Percentiles rank a stretch among this genome's conserved stretches.
phyloP scores from a whole-genome alignment of 2,329 filamentous ascomycete genomes.

The Epichloe hybrida region DNA sequence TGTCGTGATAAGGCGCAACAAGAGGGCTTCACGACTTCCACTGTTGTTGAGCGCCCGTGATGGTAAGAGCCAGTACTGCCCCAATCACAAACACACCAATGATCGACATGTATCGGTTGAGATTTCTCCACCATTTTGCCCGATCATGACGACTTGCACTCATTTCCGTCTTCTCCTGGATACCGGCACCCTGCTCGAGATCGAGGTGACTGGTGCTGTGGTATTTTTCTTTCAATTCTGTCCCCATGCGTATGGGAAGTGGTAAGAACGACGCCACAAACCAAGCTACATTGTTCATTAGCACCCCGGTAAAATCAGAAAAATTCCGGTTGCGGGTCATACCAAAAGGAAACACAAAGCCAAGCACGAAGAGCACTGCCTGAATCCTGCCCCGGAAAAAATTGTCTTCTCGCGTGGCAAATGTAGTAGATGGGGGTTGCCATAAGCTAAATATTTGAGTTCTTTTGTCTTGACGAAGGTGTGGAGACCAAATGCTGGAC shows the following conservation, averaged over 20 bases:
- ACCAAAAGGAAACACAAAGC: constrained; percentile 67
- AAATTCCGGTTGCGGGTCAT: constrained; percentile 17
- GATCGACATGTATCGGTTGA: constrained; percentile 45
- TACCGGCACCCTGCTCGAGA: constrained; percentile 21
- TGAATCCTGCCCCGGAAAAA: constrained; percentile 62
- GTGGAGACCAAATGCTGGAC: constrained; percentile 60
- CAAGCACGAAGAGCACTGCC: constrained; percentile 58
- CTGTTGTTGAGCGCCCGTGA: constrained; percentile 39
- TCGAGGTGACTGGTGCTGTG: constrained; percentile 27
- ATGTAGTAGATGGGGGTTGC: constrained; percentile 59
- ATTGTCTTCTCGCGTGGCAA: constrained; percentile 45
- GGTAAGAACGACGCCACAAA: constrained; percentile 66
- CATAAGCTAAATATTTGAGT: constrained; percentile 49
- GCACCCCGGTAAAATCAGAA: not conserved
- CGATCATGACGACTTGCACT: constrained; percentile 36
- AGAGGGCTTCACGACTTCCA: constrained; percentile 22
- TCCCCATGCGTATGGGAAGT: constrained; percentile 44
- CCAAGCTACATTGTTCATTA: constrained; percentile 44
- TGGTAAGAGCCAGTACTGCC: constrained; percentile 35
- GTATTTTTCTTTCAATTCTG: constrained; percentile 36
- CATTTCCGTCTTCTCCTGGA: constrained; percentile 22
- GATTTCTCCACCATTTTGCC: constrained; percentile 44
- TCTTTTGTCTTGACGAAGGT: constrained; percentile 51
- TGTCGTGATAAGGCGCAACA: not conserved
- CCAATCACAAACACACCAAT: constrained; percentile 41